Percentiles rank a stretch among this genome's conserved stretches.
Evolutionary conservation across 2,329 filamentous ascomycete genomes (phyloP).

Genomic region (Microcyclospora tardicrescens): DNA sequence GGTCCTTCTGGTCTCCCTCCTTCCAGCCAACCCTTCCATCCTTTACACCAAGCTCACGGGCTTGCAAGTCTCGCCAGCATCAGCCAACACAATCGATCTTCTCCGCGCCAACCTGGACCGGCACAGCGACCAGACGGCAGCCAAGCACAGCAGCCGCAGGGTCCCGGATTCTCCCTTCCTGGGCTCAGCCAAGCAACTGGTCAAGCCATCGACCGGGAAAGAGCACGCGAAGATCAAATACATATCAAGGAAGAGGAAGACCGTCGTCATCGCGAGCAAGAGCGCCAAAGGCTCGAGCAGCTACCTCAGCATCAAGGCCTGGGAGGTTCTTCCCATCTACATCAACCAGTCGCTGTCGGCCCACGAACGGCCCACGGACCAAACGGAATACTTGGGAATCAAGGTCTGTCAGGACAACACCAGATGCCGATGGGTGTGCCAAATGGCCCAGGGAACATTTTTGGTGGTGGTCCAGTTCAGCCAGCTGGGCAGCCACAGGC

Average conservation of each 20-base stretch:
- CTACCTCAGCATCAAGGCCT: slow-evolving; percentile 73
- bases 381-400: slow-evolving; percentile 62
- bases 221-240: slow-evolving; percentile 39
- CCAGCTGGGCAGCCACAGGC: slow-evolving; percentile 41
- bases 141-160: slow-evolving; percentile 21
- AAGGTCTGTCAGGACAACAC: slow-evolving; percentile 38
- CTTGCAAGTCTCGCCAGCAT: slow-evolving; percentile 33
- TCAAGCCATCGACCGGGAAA: slow-evolving; percentile 30
- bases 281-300: slow-evolving; percentile 55
- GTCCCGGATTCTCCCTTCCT: slow-evolving; percentile 31
- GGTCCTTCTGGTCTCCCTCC: slow-evolving; percentile 19
- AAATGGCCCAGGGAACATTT: slow-evolving; percentile 50
- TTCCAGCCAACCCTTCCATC: slow-evolving; percentile 28
- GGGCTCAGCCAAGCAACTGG: slow-evolving; percentile 32
- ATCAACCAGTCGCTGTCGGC: slow-evolving; percentile 74
- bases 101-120: slow-evolving; percentile 26
- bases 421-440: slow-evolving; percentile 44
- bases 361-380: slow-evolving; percentile 83
- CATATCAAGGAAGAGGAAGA: slow-evolving; percentile 49
- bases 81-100: slow-evolving; percentile 22
- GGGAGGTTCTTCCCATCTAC: slow-evolving; percentile 66
- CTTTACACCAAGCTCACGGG: slow-evolving; percentile 31
- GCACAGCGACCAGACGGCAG: slow-evolving; percentile 16
- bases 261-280: slow-evolving; percentile 46
- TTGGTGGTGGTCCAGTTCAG: slow-evolving; percentile 60